A percentile compares a stretch with the other conserved stretches of the same genome.
These are phyloP conservation scores for Hapsidospora chrysogenum DNA, from an alignment of 495 filamentous ascomycete species.

Conservation along the genomic window DNA sequence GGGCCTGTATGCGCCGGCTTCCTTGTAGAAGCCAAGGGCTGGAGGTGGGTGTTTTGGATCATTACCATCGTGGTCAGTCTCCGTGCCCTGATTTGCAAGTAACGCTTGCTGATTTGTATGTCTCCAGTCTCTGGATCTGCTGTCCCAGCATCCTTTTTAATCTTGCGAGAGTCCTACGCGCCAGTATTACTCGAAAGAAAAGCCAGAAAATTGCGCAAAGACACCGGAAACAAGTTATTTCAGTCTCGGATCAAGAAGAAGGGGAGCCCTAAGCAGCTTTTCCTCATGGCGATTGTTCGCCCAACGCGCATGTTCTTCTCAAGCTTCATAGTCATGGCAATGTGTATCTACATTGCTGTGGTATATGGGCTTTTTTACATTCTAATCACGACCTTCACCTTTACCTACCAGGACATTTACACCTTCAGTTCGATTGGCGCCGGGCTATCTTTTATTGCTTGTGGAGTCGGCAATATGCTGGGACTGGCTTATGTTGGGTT, in stretches of 20 bases:
- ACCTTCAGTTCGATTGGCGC: constrained; percentile 40
- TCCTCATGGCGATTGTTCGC: constrained; percentile 21
- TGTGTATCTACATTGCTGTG: constrained; percentile 57
- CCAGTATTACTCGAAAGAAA: constrained; percentile 43
- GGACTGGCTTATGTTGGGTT: constrained; percentile 16
- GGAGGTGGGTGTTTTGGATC: constrained; percentile 49
- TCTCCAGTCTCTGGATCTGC: constrained; percentile 27
- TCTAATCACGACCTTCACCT: constrained; percentile 54
- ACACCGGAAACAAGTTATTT: constrained; percentile 43
- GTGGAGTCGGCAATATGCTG: constrained; percentile 26
- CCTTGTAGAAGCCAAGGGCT: constrained; percentile 21
- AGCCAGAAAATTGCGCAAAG: constrained; percentile 34
- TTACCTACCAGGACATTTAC: constrained; percentile 42
- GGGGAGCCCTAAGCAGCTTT: constrained; percentile 9
- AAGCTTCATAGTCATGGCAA: constrained; percentile 45
- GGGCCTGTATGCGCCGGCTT: constrained; percentile 43
- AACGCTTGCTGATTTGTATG: constrained; percentile 38
- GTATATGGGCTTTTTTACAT: constrained; percentile 69
- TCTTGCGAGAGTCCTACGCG: constrained; percentile 49
- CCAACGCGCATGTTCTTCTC: constrained; percentile 39
- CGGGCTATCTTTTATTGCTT: constrained; percentile 37
- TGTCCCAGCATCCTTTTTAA: constrained; percentile 22
- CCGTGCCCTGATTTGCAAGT: constrained; percentile 37
- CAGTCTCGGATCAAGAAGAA: constrained; percentile 33
- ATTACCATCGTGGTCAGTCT: constrained; percentile 24